These are phyloP conservation scores for Blastobotrys attinorum DNA, from an alignment of 805 yeast species.

Conservation along the genomic window DNA sequence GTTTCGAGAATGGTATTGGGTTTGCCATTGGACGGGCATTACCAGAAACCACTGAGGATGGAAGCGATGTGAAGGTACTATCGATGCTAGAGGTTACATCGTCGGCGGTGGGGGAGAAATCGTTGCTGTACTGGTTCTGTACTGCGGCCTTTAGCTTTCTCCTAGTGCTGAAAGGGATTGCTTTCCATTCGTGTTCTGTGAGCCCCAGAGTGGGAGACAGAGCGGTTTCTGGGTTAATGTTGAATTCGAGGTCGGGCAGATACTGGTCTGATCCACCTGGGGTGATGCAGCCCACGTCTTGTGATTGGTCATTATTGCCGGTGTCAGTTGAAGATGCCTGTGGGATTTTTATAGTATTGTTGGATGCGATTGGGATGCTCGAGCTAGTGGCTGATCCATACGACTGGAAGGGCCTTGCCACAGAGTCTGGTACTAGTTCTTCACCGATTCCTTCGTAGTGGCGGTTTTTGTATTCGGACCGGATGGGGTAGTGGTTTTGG, in stretches of 20 bases:
- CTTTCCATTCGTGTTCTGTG: conserved; percentile 19
- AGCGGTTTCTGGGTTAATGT: conserved; percentile 4
- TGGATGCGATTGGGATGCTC: too few relatives aligned
- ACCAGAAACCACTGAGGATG: conserved; percentile 3
- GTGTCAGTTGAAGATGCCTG: too few relatives aligned
- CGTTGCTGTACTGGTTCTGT: conserved; percentile 5
- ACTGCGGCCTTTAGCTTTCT: conserved; percentile 14
- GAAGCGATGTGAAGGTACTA: neutral
- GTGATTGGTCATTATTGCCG: too few relatives aligned
- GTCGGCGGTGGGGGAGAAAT: neutral
- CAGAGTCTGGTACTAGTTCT: neutral
- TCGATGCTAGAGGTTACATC: neutral
- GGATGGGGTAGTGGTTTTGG: neutral
- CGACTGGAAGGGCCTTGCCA: too few relatives aligned
- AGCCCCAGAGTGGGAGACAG: conserved; percentile 15
- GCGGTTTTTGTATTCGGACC: neutral
- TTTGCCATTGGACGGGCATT: conserved; percentile 2
- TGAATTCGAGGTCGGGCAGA: conserved; percentile 4
- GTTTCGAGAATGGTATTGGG: conserved; percentile 10
- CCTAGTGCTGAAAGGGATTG: conserved; percentile 18
- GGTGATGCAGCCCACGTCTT: too few relatives aligned
- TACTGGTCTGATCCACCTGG: conserved; percentile 1
- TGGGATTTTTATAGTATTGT: too few relatives aligned
- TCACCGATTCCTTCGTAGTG: neutral
- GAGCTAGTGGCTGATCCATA: too few relatives aligned